Conservation (phyloP, 768 basidiomycete genomes). For the Rhodotorula babjevae region DNA sequence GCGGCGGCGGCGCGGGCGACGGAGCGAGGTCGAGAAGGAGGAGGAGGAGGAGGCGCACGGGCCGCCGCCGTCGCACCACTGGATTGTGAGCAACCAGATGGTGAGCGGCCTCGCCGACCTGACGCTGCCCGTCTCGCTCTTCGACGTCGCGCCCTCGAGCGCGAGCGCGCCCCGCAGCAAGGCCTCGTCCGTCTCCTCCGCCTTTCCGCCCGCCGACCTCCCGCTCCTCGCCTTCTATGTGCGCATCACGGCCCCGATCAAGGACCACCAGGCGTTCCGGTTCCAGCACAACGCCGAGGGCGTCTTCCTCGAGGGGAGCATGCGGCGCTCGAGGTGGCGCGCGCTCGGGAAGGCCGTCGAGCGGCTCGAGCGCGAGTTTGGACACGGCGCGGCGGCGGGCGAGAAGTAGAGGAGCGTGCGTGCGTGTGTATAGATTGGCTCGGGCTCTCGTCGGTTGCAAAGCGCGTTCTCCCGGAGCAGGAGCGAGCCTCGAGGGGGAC, state of each 20-base stretch:
- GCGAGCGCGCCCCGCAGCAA: background rate
- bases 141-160: background rate
- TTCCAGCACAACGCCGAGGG: background rate
- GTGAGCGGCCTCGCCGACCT: background rate
- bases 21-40: background rate
- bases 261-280: background rate
- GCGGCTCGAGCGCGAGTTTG: background rate
- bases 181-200: background rate
- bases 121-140: background rate
- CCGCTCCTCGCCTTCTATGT: slow-evolving; percentile 5
- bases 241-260: background rate
- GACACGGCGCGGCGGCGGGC: background rate
- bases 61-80: background rate
- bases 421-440: background rate
- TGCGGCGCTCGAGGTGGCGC: background rate
- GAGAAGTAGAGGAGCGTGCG: background rate
- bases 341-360: background rate
- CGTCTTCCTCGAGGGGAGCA: background rate
- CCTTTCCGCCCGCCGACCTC: background rate
- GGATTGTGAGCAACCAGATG: background rate
- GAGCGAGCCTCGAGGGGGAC: too few species aligned
- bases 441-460: too few species aligned
- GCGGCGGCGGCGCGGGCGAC: background rate
- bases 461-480: too few species aligned
- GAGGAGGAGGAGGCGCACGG: too few species aligned